These are phyloP conservation scores for Talaromyces sp. DNA, from an alignment of 2,329 filamentous ascomycete species.

Conservation along the genomic window DNA sequence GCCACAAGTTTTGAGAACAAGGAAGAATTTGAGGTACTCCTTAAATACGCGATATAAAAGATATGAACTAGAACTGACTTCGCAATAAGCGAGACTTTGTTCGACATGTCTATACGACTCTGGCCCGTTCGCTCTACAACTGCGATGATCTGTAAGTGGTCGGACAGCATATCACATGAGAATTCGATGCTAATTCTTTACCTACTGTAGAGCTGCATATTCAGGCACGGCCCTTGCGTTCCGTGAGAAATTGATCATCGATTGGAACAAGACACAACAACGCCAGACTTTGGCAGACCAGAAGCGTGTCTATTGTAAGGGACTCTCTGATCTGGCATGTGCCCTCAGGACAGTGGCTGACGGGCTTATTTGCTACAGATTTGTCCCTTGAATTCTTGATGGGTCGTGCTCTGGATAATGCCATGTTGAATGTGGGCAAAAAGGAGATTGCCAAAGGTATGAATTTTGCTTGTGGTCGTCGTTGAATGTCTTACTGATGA, in stretches of 20 bases:
- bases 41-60: neutral
- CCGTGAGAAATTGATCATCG: conserved; percentile 84
- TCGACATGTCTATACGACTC: conserved; percentile 90
- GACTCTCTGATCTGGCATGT: conserved; percentile 20
- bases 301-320: conserved; percentile 84
- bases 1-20: conserved; percentile 69
- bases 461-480: too few species aligned
- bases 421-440: conserved; percentile 90
- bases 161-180: neutral
- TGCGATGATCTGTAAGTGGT: conserved; percentile 72
- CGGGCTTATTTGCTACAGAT: conserved; percentile 47
- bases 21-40: conserved; percentile 67
- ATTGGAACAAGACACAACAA: conserved; percentile 99
- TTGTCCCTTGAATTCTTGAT: conserved; percentile 96
- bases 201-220: conserved; percentile 67
- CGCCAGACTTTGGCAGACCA: conserved; percentile 84
- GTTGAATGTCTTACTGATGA: neutral
- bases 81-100: conserved; percentile 69
- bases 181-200: neutral
- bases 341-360: neutral
- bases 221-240: conserved; percentile 87
- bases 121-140: conserved; percentile 95
- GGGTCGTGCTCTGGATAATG: conserved; percentile 94
- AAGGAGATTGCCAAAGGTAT: conserved; percentile 78
- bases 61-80: neutral